Evolutionary conservation across 2,329 filamentous ascomycete genomes (phyloP).

Genomic region (Cryphonectria japonica): DNA sequence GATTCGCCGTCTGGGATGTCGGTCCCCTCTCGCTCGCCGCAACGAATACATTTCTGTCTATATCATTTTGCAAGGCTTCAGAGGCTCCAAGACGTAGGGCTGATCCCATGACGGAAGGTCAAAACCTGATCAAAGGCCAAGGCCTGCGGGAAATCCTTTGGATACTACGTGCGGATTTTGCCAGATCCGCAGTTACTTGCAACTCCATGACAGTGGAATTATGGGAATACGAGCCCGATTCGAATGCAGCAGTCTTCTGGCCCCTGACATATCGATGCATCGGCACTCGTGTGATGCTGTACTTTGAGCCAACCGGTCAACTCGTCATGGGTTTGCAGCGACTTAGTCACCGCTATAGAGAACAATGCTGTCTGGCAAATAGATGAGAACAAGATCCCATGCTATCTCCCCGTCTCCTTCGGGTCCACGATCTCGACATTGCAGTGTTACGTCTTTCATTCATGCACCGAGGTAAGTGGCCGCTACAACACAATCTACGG

Average conservation of each 20-base stretch:
- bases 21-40: not conserved
- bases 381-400: conserved; percentile 8
- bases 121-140: not conserved
- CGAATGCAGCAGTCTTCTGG: not conserved
- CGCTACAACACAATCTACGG: not conserved
- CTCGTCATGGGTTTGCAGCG: not conserved
- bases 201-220: not conserved
- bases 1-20: not conserved
- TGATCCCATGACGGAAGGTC: not conserved
- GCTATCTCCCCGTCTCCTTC: not conserved
- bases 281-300: not conserved
- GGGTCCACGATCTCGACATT: not conserved
- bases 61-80: not conserved
- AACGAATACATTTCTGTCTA: too few relatives aligned
- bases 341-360: not conserved
- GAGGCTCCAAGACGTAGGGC: not conserved
- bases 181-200: conserved; percentile 1
- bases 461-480: not conserved
- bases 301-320: not conserved
- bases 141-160: not conserved
- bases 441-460: not conserved
- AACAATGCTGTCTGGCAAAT: conserved; percentile 8
- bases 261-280: not conserved
- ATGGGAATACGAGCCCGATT: not conserved
- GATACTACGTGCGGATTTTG: not conserved